Evolutionary conservation across 2,329 filamentous ascomycete species (phyloP), one percentile per base, ranked within the genome.

Genomic region (Fusarium sarcochroum): DNA sequence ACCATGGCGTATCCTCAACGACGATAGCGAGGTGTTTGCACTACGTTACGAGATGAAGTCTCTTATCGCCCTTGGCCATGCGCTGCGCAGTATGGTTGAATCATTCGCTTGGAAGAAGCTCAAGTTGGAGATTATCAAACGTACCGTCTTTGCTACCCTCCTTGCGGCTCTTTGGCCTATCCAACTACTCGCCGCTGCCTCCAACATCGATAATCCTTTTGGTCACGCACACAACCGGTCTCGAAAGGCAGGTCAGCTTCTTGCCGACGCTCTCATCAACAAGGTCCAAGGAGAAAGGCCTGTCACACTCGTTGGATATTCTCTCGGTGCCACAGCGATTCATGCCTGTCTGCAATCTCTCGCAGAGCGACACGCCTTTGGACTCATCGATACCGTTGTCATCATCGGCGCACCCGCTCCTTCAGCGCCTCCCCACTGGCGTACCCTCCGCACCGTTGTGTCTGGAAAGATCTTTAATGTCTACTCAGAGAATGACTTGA

Each of bases 381-480:
- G 94, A 0, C 81, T 97, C 2, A 82, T 98, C 21, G 94, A 98
- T 73, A 91, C 89, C 17, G 93, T 92, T 3, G 90, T 97, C 6
- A 80, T 98, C 7, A 91, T 98, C 58, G 94, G 94, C 4, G 86
- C 93, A 0, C 93, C 94, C 0, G 89, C 91, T 0, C 93, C 94
- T 0, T 92, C 91, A 0, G 87, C 91, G 44, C 80, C 87, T 1
- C 84, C 85, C 2, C 89, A 93, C 70, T 98, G 94, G 94, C 86
- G 90, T 44, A 84, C 88, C 37, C 88, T 97, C 69, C 88, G 93
- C 30, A 89, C 87, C 44, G 93, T 95, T 1, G 93, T 97, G 1
- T 88, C 90, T 3, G 94, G 94, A 4, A 87, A 91, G 58, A 85
- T 97, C 9, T 91, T 97, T 72, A 98, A 98, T 72, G 93, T 95